These are phyloP conservation scores for Xylaria sp. DNA, from an alignment of 2,329 filamentous ascomycete genomes.

Conservation along the genomic window DNA sequence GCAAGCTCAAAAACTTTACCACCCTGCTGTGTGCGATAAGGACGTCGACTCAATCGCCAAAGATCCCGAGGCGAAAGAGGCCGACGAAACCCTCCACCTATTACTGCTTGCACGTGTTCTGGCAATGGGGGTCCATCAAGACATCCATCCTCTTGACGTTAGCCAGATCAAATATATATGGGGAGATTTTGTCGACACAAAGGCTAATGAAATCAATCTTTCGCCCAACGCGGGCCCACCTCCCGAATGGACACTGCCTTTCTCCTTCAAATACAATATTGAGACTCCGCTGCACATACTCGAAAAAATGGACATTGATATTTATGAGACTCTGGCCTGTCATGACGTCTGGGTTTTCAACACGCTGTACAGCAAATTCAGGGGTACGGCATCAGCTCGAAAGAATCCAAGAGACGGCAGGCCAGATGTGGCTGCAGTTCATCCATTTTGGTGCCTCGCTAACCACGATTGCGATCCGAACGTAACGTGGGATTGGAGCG, in stretches of 20 bases:
- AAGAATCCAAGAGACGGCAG: conserved; percentile 80
- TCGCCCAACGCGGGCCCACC: conserved; percentile 66
- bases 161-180: conserved; percentile 74
- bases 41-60: conserved; percentile 74
- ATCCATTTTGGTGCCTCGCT: conserved; percentile 94
- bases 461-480: conserved; percentile 98
- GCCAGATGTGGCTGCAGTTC: conserved; percentile 91
- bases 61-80: conserved; percentile 68
- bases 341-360: conserved; percentile 89
- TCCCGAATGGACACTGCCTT: conserved; percentile 76
- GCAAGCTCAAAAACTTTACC: conserved; percentile 68
- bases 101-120: conserved; percentile 70
- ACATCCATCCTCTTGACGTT: conserved; percentile 71
- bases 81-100: conserved; percentile 71
- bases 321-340: conserved; percentile 67
- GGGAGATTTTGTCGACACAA: conserved; percentile 71
- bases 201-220: conserved; percentile 64
- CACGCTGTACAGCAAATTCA: conserved; percentile 91
- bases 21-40: conserved; percentile 73
- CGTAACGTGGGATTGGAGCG: conserved; percentile 93
- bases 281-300: conserved; percentile 79
- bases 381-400: conserved; percentile 89
- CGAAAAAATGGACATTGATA: conserved; percentile 86
- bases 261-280: conserved; percentile 81
- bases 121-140: conserved; percentile 71